Evolutionary conservation across 768 basidiomycete species (phyloP), one percentile per base, ranked within the genome.

Genomic region (Symmetrospora coprosmae): DNA sequence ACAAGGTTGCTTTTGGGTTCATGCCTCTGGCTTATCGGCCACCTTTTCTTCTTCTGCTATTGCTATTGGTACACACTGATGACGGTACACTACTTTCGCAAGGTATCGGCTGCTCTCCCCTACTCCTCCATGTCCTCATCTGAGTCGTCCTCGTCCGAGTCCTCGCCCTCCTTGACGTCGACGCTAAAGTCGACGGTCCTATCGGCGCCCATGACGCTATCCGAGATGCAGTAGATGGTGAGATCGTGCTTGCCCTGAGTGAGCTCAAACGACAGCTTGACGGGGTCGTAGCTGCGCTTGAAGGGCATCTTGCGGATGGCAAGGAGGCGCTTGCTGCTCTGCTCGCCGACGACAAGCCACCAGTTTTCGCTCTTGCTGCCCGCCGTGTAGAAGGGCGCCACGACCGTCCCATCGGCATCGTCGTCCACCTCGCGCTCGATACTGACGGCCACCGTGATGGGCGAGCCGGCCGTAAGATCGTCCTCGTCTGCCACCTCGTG

Each of bases 331-430:
- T 82, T 80, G 0, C 63, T 64, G 13, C 65, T 53, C 2, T 64
- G 61, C 49, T 91, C 86, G n/a, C 88, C 89, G 13, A 96, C 78
- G 46, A 97, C 90, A 33, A 96, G 78, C 91, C 91, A 97, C 92
- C 91, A 97, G 68, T 89, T 90, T 59, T 86, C 82, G 73, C 88
- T 80, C 77, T 96, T 96, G 73, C 83, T 84, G 53, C 74, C 76
- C 0, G 92, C 92, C n/a, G n/a, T n/a, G 76, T 86, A 97, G 75
- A 83, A 86, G 0, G 94, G 91, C 0, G 94, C 92, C n/a, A 96
- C 79, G 33, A 91, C 91, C 2, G 75, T 76, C 70, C 88, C 85
- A 66, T 87, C 84, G 61, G 81, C 80, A 17, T 85, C 86, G 41
- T 83, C 83, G 63, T 90, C 87, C 1, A 78, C 81, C 55, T 97